phyloP scores from a whole-genome alignment of 805 yeast genomes.

The Cyberlindnera euphorbiae region DNA sequence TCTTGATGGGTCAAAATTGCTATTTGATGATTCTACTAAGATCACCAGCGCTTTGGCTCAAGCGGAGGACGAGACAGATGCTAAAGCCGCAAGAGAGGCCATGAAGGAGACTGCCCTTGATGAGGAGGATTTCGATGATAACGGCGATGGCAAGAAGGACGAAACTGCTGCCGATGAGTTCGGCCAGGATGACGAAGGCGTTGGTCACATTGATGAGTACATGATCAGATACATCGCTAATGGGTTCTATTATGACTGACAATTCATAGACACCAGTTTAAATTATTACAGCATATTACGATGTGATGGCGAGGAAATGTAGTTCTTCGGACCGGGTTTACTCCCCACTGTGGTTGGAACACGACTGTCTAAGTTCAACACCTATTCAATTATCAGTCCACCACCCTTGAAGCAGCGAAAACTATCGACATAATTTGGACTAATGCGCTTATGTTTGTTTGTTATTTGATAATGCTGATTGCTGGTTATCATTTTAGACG shows the following conservation, averaged over 20 bases:
- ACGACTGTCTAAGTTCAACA: too few species aligned
- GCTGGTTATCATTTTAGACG: too few species aligned
- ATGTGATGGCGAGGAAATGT: too few species aligned
- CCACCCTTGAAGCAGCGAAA: too few species aligned
- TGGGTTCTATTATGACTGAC: slow-evolving; percentile 56
- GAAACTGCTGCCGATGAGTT: slow-evolving; percentile 14
- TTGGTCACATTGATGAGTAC: slow-evolving; percentile 90
- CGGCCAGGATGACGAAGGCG: slow-evolving; percentile 39
- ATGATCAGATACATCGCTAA: slow-evolving; percentile 89
- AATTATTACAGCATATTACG: too few species aligned
- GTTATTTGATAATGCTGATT: too few species aligned
- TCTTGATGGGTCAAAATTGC: slow-evolving; percentile 28
- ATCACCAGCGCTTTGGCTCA: slow-evolving; percentile 69
- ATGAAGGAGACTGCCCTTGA: slow-evolving; percentile 82
- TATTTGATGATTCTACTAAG: slow-evolving; percentile 32
- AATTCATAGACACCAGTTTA: too few species aligned
- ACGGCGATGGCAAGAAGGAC: slow-evolving; percentile 46
- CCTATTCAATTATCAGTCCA: too few species aligned
- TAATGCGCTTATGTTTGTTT: too few species aligned
- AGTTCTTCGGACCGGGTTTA: neutral
- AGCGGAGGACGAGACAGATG: slow-evolving; percentile 93
- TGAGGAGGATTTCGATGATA: slow-evolving; percentile 64
- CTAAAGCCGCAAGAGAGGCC: slow-evolving; percentile 85
- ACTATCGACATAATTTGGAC: too few species aligned
- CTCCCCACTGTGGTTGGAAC: too few species aligned